phyloP scores from a whole-genome alignment of 164 flowering plant species.

The Taxillus chinensis region DNA sequence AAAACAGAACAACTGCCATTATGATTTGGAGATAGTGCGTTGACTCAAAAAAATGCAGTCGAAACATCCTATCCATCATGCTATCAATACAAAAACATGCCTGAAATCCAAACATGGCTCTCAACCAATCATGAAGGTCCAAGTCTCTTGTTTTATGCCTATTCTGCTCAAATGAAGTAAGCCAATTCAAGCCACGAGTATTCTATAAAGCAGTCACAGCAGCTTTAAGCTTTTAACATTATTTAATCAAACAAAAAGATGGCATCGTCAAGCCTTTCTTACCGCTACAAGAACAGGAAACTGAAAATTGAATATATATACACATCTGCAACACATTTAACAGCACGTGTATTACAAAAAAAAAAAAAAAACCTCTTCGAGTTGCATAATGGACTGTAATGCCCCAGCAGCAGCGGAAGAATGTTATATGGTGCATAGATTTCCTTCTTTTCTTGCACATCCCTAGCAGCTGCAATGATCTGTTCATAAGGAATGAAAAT shows the following conservation, averaged over 20 bases:
- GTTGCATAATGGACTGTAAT: conserved; percentile 83
- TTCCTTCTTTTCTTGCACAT: conserved; percentile 93
- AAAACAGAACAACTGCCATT: conserved; percentile 11
- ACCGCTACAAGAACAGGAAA: too few species aligned
- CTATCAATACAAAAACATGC: conserved; percentile 24
- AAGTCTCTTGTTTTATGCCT: conserved; percentile 72
- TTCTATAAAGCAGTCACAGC: conserved; percentile 78
- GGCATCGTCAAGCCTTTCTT: too few species aligned
- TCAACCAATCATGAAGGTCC: conserved; percentile 93
- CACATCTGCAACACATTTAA: too few species aligned
- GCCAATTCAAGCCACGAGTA: conserved; percentile 81
- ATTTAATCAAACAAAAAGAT: too few species aligned
- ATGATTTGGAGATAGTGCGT: too few species aligned
- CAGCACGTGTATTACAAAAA: too few species aligned
- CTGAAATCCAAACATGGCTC: conserved; percentile 99
- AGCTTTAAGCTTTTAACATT: conserved; percentile 73
- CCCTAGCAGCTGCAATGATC: conserved; percentile 94
- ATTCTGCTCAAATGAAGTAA: conserved; percentile 63
- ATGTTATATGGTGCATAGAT: conserved; percentile 90
- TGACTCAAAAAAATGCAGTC: too few species aligned
- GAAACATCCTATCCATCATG: background rate
- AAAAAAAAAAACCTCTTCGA: too few species aligned
- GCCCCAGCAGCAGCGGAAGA: conserved; percentile 94
- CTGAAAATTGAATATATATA: too few species aligned
- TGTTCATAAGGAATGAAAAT: conserved; percentile 20